Conservation (phyloP, 1,284 basidiomycete genomes). For the Marasmius fiardii region DNA sequence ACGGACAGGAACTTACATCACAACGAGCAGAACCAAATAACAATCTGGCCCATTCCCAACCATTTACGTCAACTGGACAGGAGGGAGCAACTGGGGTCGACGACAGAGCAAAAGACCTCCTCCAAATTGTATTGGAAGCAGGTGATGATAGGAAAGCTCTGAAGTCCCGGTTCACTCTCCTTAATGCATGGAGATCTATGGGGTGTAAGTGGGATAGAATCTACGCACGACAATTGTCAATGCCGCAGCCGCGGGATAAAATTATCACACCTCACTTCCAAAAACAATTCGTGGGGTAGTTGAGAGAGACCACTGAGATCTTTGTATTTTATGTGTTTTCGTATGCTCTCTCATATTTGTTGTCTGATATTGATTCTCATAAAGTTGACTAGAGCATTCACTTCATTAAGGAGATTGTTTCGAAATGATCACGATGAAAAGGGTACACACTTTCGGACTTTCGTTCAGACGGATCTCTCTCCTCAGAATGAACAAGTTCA, state of each 20-base stretch:
- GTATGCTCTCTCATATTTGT: not conserved
- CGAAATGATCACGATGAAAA: not conserved
- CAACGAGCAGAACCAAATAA: not conserved
- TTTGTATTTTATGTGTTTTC: not conserved
- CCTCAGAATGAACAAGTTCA: not conserved
- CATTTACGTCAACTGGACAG: not conserved
- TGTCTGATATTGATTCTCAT: not conserved
- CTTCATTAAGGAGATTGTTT: not conserved
- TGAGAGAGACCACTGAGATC: not conserved
- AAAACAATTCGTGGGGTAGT: not conserved
- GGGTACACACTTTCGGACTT: not conserved
- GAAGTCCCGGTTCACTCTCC: not conserved
- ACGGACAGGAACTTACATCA: not conserved
- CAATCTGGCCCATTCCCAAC: not conserved
- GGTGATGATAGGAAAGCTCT: not conserved
- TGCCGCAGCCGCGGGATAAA: not conserved
- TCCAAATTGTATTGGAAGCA: not conserved
- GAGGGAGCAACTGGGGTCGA: not conserved
- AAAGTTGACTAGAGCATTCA: not conserved
- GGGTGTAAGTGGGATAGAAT: not conserved
- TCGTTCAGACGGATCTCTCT: no score
- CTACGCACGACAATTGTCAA: not conserved
- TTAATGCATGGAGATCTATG: not conserved
- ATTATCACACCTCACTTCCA: not conserved
- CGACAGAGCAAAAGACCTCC: not conserved